Conservation (phyloP, 2,329 filamentous ascomycete genomes). For the Fusarium verticillioides region DNA sequence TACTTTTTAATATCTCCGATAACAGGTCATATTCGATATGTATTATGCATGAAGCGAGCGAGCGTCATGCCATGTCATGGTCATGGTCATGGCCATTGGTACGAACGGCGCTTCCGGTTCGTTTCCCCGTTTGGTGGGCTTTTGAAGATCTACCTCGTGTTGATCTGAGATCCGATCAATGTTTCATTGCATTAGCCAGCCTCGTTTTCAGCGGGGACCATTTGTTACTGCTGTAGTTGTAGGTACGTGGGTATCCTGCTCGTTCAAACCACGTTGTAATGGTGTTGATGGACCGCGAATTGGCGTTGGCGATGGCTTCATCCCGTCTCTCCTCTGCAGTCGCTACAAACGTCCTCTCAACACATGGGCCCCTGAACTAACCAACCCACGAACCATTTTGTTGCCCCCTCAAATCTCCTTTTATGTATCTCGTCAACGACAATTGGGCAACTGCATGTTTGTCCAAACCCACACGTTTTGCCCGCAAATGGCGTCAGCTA, state of each 20-base stretch:
- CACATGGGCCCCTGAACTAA: background rate
- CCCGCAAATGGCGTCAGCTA: background rate
- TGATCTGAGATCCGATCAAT: background rate
- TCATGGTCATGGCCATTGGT: background rate
- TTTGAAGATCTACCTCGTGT: background rate
- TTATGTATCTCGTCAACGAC: background rate
- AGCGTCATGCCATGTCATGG: background rate
- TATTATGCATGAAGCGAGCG: background rate
- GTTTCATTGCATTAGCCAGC: background rate
- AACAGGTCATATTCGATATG: conserved; percentile 4
- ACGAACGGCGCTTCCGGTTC: background rate
- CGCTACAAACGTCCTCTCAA: background rate
- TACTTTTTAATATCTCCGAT: background rate
- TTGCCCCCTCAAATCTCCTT: background rate
- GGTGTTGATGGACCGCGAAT: background rate
- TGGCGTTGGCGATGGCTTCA: background rate
- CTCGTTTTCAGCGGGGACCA: background rate
- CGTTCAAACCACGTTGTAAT: background rate
- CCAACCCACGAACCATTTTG: background rate
- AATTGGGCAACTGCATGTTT: conserved; percentile 15
- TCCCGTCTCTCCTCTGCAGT: background rate
- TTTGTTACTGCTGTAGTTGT: background rate
- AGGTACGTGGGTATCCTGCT: background rate
- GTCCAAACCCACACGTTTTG: background rate
- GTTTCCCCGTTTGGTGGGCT: background rate